Base-by-base conservation (phyloP, 2,329 filamentous ascomycete genomes). In the Orbilia javanica region DNA sequence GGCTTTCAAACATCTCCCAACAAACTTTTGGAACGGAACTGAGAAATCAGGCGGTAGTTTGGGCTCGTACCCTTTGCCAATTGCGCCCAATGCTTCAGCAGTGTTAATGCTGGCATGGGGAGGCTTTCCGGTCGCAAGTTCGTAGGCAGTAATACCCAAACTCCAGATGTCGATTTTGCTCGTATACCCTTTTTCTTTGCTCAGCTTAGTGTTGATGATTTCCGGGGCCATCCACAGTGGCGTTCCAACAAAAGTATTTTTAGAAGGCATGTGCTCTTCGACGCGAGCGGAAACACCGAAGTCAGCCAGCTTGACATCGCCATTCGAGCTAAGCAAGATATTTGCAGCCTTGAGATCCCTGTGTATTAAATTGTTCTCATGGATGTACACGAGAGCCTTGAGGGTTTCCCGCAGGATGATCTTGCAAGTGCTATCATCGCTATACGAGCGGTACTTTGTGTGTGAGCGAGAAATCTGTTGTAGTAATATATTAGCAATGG, bases 181-280 rank as follows among this genome's bases (percentile, higher is more conserved):
- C 84, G 95, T 93, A 81, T 91, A 91, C 48, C 89, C 89, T 79
- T 90, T 90, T 15, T 88, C 57, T 18, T 64, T 39, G 15, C 55
- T 64, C 4, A 64, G 31, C 22, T 36, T 27, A n/a, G 64, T 69
- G 27, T 69, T 57, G 10, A 89, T 64, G 18, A 99, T 97, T 83
- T 99, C 96, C 0, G 96, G 96, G 0, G 96, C 96, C 81, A 99
- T 97, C 84, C 99, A 99, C 84, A 99, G 99, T 1, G 96, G 96
- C 2, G 96, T 99, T 77, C 96, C 96, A 82, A 96, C 99, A 77
- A 99, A 89, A 6, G 96, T 99, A 25, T 93, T 97, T 82, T 96
- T 89, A 79, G 96, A 90, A 82, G 98, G 95, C 84, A 92, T 93
- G 83, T 95, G 93, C 7, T 94, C 96, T 52, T 97, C 90, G 71